These are phyloP conservation scores for Ogataea pignaliae DNA, from an alignment of 805 yeast genomes.

Conservation along the genomic window DNA sequence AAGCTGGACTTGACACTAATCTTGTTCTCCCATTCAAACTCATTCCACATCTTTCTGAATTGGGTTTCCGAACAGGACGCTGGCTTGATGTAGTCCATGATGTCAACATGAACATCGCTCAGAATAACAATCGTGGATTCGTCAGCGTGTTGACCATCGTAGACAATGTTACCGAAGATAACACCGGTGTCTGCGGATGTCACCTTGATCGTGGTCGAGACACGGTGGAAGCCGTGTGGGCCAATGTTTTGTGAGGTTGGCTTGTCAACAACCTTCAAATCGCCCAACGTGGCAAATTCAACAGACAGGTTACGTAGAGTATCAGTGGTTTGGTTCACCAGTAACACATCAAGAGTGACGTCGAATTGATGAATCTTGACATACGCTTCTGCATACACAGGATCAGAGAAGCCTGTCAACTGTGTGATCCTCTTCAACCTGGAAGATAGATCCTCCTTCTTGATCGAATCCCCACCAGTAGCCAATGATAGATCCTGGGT, in stretches of 20 bases:
- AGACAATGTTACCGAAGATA: constrained; percentile 93
- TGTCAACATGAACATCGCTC: constrained; percentile 92
- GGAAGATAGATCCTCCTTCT: constrained; percentile 61
- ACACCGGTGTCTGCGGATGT: constrained; percentile 98
- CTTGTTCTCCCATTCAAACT: constrained; percentile 99
- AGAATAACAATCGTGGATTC: constrained; percentile 86
- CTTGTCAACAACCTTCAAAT: constrained; percentile 87
- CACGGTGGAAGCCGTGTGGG: constrained; percentile 94
- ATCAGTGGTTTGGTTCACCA: constrained; percentile 90
- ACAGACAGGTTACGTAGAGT: constrained; percentile 89
- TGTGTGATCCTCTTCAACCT: constrained; percentile 85
- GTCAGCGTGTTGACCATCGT: constrained; percentile 92
- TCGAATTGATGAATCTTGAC: constrained; percentile 96
- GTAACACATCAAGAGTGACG: constrained; percentile 85
- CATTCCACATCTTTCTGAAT: constrained; percentile 98
- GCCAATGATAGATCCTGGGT: constrained; percentile 62
- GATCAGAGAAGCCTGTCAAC: constrained; percentile 97
- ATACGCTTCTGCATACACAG: constrained; percentile 96
- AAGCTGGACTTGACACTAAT: constrained; percentile 76
- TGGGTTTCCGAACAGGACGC: constrained; percentile 83
- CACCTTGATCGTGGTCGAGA: constrained; percentile 86
- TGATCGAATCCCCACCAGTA: constrained; percentile 36
- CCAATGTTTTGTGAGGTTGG: constrained; percentile 88
- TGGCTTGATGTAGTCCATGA: constrained; percentile 96
- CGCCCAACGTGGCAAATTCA: constrained; percentile 95